Conservation (phyloP, 164 flowering plant genomes). For the Nymphaea colorata region DNA sequence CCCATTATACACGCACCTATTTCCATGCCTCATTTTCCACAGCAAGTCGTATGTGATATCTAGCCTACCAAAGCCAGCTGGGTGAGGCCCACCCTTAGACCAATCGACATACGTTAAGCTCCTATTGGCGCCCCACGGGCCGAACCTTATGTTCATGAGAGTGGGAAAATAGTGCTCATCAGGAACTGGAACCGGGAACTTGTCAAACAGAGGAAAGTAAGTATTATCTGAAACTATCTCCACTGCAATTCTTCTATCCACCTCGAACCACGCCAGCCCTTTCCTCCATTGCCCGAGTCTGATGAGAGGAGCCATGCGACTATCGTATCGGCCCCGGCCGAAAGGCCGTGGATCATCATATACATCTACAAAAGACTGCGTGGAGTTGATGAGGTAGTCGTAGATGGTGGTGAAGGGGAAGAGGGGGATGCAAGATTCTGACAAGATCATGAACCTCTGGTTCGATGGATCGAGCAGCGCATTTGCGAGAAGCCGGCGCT, state of each 20-base stretch:
- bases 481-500: constrained; percentile 28
- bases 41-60: constrained; percentile 16
- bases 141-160: constrained; percentile 12
- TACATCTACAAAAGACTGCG: constrained; percentile 19
- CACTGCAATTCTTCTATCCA: constrained; percentile 18
- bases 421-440: constrained; percentile 38
- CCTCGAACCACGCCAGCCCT: constrained; percentile 31
- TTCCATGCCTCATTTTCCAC: constrained; percentile 9
- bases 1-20: constrained; percentile 16
- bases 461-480: constrained; percentile 31
- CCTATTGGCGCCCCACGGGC: constrained; percentile 12
- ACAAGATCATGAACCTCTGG: constrained; percentile 25
- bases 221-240: constrained; percentile 15
- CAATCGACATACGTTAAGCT: constrained; percentile 31
- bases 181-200: constrained; percentile 15
- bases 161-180: constrained; percentile 36
- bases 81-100: constrained; percentile 31
- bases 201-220: neutral
- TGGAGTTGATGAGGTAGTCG: constrained; percentile 18
- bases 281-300: constrained; percentile 24
- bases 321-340: constrained; percentile 30
- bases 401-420: constrained; percentile 27
- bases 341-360: constrained; percentile 21
- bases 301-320: constrained; percentile 20
- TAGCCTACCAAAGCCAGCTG: constrained; percentile 11